These are phyloP conservation scores for Thielaviopsis euricoi DNA, from an alignment of 2,329 filamentous ascomycete genomes.

Conservation along the genomic window DNA sequence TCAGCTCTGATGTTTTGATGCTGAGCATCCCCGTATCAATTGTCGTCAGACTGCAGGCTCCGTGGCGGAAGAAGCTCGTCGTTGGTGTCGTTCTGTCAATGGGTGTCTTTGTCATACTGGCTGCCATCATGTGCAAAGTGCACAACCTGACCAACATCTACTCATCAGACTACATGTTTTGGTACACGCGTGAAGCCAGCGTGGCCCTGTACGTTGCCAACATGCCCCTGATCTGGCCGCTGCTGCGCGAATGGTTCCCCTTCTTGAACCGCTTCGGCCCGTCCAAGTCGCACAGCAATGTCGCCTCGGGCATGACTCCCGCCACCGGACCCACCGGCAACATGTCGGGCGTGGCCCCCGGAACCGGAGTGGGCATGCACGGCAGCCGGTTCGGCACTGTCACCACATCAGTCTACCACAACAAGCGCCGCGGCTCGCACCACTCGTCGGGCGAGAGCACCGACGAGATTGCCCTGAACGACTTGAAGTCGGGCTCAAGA, in stretches of 20 bases:
- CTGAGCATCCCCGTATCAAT: conserved; percentile 39
- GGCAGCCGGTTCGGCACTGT: conserved; percentile 9
- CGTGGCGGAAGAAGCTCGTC: conserved; percentile 33
- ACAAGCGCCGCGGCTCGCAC: conserved; percentile 3
- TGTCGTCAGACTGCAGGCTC: conserved; percentile 32
- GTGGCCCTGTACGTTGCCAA: conserved; percentile 29
- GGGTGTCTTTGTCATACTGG: conserved; percentile 32
- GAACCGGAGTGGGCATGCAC: conserved; percentile 4
- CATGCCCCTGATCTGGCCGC: conserved; percentile 26
- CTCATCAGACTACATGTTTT: conserved; percentile 24
- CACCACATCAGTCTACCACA: conserved; percentile 9
- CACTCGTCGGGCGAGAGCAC: conserved; percentile 3
- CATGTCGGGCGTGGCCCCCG: neutral
- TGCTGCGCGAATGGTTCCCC: conserved; percentile 21
- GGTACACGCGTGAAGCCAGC: conserved; percentile 30
- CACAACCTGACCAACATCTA: conserved; percentile 26
- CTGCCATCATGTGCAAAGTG: conserved; percentile 29
- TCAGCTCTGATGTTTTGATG: conserved; percentile 43
- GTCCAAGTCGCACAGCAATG: conserved; percentile 5
- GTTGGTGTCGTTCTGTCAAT: conserved; percentile 30
- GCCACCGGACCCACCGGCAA: neutral
- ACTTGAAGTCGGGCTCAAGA: conserved; percentile 1
- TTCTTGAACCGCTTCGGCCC: conserved; percentile 10
- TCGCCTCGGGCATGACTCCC: neutral
- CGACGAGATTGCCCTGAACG: conserved; percentile 6